Conservation (phyloP, 768 basidiomycete genomes). For the Calocera cornea region DNA sequence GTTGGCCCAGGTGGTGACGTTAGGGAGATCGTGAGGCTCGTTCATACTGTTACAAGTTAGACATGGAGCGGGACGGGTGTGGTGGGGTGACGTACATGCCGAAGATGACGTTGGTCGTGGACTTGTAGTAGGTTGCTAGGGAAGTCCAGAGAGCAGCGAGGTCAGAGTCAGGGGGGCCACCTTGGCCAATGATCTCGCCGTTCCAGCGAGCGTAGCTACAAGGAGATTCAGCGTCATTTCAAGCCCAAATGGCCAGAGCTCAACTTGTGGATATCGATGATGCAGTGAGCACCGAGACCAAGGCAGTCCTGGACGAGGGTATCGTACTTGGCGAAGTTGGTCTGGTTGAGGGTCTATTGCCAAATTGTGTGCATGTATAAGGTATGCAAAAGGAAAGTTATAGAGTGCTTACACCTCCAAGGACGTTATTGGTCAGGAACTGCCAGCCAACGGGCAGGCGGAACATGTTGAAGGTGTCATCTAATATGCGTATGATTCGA, state of each 20-base stretch:
- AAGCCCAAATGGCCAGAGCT: no score
- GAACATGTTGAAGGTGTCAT: slow-evolving; percentile 36
- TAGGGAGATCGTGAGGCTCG: slow-evolving; percentile 44
- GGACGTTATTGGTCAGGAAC: slow-evolving; percentile 17
- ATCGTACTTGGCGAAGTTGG: slow-evolving; percentile 39
- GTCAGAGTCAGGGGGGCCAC: slow-evolving; percentile 41
- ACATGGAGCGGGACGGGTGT: background rate
- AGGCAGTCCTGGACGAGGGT: slow-evolving; percentile 40
- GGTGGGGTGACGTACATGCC: slow-evolving; percentile 9
- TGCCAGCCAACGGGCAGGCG: slow-evolving; percentile 53
- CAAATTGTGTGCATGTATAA: slow-evolving; percentile 4
- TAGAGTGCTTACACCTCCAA: background rate
- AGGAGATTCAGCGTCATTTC: slow-evolving; percentile 11
- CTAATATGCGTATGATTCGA: background rate
- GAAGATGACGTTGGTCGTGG: slow-evolving; percentile 24
- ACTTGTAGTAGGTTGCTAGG: slow-evolving; percentile 38
- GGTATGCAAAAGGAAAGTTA: background rate
- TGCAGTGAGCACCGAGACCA: slow-evolving; percentile 37
- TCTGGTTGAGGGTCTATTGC: slow-evolving; percentile 26
- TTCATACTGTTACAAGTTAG: slow-evolving; percentile 32
- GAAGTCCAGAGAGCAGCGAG: slow-evolving; percentile 42
- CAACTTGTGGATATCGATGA: slow-evolving; percentile 34
- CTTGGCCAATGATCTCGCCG: slow-evolving; percentile 45
- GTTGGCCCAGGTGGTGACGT: slow-evolving; percentile 36
- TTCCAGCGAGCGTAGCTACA: slow-evolving; percentile 52